These are phyloP conservation scores for Nakazawaea ernobii DNA, from an alignment of 805 yeast genomes.

Conservation along the genomic window DNA sequence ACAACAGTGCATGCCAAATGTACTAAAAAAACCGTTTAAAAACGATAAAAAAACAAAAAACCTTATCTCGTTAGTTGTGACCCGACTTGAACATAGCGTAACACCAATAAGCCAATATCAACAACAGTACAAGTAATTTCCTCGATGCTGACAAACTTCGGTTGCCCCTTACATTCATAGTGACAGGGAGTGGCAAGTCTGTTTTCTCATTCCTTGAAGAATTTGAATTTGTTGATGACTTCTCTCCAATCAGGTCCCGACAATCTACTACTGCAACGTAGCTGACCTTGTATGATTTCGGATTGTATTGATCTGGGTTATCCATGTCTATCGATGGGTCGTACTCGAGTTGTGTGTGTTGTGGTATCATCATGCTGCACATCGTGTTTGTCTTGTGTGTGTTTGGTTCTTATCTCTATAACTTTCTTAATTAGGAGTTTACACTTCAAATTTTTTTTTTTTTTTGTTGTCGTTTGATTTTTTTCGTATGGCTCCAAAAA, in stretches of 20 bases:
- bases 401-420: not conserved
- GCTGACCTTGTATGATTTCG: slow-evolving; percentile 25
- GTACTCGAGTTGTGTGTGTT: slow-evolving; percentile 19
- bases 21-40: too few species aligned
- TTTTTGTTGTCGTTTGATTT: too few species aligned
- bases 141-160: too few species aligned
- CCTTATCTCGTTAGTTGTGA: too few species aligned
- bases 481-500: not conserved
- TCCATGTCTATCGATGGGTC: slow-evolving; percentile 24
- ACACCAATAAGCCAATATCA: too few species aligned
- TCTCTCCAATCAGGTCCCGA: not conserved
- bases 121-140: too few species aligned
- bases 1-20: too few species aligned
- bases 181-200: not conserved
- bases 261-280: slow-evolving; percentile 1
- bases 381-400: not conserved
- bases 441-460: not conserved
- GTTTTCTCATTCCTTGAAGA: not conserved
- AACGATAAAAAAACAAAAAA: too few species aligned
- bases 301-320: slow-evolving; percentile 25
- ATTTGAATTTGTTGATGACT: not conserved
- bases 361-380: slow-evolving; percentile 8
- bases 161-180: not conserved
- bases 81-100: too few species aligned
- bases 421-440: not conserved